phyloP scores from a whole-genome alignment of 176 grass and related monocot genomes.

The Zea mays region DNA sequence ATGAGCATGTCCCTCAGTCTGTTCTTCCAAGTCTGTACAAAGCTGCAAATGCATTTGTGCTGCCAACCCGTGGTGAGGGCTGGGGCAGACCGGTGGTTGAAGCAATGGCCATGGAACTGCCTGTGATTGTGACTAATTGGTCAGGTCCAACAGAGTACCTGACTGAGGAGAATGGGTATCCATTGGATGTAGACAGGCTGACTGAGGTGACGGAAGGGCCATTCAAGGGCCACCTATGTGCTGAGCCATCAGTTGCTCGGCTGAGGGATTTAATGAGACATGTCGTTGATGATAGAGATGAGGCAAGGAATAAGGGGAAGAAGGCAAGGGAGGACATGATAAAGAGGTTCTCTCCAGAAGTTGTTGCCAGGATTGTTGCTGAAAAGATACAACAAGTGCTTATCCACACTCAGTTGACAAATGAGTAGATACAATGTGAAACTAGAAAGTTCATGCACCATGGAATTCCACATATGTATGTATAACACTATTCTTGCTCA shows the following conservation, averaged over 20 bases:
- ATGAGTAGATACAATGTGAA: neutral
- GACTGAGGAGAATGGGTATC: slow-evolving; percentile 67
- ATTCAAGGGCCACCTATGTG: slow-evolving; percentile 62
- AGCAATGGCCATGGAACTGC: slow-evolving; percentile 71
- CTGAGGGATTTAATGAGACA: slow-evolving; percentile 61
- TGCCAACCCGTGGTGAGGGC: slow-evolving; percentile 62
- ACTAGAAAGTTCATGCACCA: slow-evolving; percentile 15
- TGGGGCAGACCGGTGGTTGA: slow-evolving; percentile 69
- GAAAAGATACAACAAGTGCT: slow-evolving; percentile 45
- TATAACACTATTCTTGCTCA: neutral
- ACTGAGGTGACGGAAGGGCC: slow-evolving; percentile 51
- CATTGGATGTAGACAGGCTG: slow-evolving; percentile 44
- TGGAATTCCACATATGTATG: slow-evolving; percentile 3
- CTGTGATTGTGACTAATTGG: slow-evolving; percentile 69
- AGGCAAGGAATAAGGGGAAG: slow-evolving; percentile 52
- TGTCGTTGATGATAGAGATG: slow-evolving; percentile 37
- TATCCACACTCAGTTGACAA: slow-evolving; percentile 1
- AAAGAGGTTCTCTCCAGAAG: slow-evolving; percentile 50
- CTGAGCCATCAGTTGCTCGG: slow-evolving; percentile 50
- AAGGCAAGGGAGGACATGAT: slow-evolving; percentile 64
- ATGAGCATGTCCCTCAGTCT: slow-evolving; percentile 58
- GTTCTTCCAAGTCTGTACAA: slow-evolving; percentile 65
- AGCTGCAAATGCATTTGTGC: slow-evolving; percentile 49
- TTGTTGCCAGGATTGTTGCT: slow-evolving; percentile 53
- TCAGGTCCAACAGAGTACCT: slow-evolving; percentile 68